These are phyloP conservation scores for Sporothrix curviconia DNA, from an alignment of 2,329 filamentous ascomycete species.

Conservation along the genomic window DNA sequence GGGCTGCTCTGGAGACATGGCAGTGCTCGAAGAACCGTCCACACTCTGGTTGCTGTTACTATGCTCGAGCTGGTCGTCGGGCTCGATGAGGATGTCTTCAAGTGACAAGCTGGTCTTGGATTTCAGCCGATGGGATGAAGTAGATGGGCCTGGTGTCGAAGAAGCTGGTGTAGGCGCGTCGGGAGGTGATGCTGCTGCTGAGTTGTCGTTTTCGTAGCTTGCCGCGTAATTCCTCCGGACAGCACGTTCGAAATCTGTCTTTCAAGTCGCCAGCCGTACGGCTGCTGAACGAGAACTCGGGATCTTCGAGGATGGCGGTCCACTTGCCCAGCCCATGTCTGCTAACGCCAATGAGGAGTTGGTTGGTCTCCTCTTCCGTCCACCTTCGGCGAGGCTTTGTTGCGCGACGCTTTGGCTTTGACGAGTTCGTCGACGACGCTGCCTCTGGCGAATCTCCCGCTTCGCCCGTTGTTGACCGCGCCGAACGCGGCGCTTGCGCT, in stretches of 20 bases:
- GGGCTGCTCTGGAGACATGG: slow-evolving; percentile 20
- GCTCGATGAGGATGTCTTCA: slow-evolving; percentile 50
- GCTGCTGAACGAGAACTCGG: slow-evolving; percentile 53
- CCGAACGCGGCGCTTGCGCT: slow-evolving; percentile 12
- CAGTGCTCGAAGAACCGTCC: slow-evolving; percentile 13
- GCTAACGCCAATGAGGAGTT: slow-evolving; percentile 54
- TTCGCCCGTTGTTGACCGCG: slow-evolving; percentile 3
- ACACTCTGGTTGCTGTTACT: slow-evolving; percentile 8
- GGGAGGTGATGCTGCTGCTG: slow-evolving; percentile 1
- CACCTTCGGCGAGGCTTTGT: slow-evolving; percentile 56
- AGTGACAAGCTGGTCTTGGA: slow-evolving; percentile 44
- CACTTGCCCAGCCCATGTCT: slow-evolving; percentile 59
- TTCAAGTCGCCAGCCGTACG: slow-evolving; percentile 58
- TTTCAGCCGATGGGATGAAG: slow-evolving; percentile 24
- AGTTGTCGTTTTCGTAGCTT: slow-evolving; percentile 26
- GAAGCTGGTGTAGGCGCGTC: neutral
- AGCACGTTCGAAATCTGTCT: slow-evolving; percentile 60
- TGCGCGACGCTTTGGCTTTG: slow-evolving; percentile 46
- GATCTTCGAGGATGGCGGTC: slow-evolving; percentile 57
- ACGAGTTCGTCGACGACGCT: slow-evolving; percentile 14
- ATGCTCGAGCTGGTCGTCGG: slow-evolving; percentile 30
- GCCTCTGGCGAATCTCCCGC: slow-evolving; percentile 5
- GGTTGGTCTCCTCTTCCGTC: slow-evolving; percentile 59
- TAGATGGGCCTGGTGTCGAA: neutral
- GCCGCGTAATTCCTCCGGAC: slow-evolving; percentile 52